Conservation (phyloP, 2,329 filamentous ascomycete species). For the Gyromitra esculenta region DNA sequence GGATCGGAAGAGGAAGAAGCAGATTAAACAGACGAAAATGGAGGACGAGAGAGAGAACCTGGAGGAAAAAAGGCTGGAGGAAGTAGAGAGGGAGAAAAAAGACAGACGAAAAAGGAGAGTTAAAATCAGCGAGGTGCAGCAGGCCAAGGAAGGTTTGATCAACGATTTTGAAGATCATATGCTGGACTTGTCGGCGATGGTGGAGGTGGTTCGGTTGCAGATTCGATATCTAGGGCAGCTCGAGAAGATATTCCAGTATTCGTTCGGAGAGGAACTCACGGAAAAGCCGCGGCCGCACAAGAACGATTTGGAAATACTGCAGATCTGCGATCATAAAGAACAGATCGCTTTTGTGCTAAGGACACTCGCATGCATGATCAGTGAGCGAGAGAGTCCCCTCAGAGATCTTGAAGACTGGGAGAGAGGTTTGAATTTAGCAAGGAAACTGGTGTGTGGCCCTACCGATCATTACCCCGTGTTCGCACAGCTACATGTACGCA, state of each 20-base stretch:
- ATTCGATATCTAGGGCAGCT: slow-evolving; percentile 14
- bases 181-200: slow-evolving; percentile 18
- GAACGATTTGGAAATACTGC: slow-evolving; percentile 17
- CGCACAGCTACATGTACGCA: no score
- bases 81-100: no score
- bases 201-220: slow-evolving; percentile 4
- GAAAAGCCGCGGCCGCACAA: background rate
- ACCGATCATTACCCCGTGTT: background rate
- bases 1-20: no score
- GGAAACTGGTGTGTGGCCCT: background rate
- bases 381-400: background rate
- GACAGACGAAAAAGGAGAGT: no score
- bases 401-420: slow-evolving; percentile 1
- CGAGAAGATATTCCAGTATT: slow-evolving; percentile 11
- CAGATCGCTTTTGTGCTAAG: background rate
- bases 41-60: no score
- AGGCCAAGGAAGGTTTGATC: background rate
- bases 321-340: slow-evolving; percentile 6
- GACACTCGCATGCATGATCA: background rate
- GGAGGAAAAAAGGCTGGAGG: no score
- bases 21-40: no score
- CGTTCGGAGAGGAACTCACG: background rate
- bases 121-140: no score
- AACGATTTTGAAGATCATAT: background rate
- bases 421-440: slow-evolving; percentile 11